These are phyloP conservation scores for Gaeumannomyces tritici DNA, from an alignment of 2,329 filamentous ascomycete species.

Conservation along the genomic window DNA sequence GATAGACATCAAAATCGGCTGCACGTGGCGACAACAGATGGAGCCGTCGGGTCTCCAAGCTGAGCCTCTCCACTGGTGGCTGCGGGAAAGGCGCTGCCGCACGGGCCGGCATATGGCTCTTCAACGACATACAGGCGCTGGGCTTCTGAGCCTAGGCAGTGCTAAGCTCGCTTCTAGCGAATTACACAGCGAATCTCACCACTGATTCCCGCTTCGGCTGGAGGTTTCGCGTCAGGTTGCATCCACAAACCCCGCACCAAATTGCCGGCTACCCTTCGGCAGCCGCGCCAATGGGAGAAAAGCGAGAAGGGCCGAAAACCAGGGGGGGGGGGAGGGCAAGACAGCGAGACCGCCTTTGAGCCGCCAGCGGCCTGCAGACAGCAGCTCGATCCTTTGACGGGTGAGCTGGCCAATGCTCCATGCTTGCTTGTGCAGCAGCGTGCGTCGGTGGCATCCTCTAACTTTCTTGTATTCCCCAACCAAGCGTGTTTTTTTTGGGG, in stretches of 20 bases:
- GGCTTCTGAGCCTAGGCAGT: too few species aligned
- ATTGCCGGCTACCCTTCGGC: not conserved
- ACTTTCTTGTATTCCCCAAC: not conserved
- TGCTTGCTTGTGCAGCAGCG: not conserved
- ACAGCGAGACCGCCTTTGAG: not conserved
- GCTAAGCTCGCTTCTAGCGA: too few species aligned
- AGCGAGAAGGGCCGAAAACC: conserved; percentile 1
- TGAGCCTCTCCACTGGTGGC: not conserved
- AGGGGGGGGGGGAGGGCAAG: too few species aligned
- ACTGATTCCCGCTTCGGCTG: not conserved
- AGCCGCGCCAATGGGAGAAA: not conserved
- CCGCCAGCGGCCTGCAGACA: too few species aligned
- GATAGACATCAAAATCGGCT: too few species aligned
- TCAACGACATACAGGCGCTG: not conserved
- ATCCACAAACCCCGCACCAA: not conserved
- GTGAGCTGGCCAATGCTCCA: too few species aligned
- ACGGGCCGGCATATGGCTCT: not conserved
- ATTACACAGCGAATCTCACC: too few species aligned
- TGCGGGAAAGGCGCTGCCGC: not conserved
- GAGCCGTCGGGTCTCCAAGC: not conserved
- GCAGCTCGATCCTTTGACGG: too few species aligned
- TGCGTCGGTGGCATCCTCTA: not conserved
- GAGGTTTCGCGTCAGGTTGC: not conserved
- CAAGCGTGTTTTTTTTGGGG: not conserved
- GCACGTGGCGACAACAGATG: not conserved